These are phyloP conservation scores for Sarocladium brachiariae DNA, from an alignment of 2,329 filamentous ascomycete species.

Conservation along the genomic window DNA sequence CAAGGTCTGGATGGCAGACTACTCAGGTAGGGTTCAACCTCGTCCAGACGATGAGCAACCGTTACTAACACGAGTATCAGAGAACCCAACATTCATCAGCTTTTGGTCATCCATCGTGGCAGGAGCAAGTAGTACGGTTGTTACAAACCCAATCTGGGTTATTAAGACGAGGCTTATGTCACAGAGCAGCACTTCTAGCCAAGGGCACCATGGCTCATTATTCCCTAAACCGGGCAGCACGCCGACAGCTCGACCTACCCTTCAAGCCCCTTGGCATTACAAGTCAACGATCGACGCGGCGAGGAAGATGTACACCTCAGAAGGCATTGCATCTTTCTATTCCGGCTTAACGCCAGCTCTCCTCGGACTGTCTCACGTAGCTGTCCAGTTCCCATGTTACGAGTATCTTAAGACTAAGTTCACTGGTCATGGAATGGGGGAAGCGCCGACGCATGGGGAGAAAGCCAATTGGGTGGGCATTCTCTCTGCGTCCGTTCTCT, in stretches of 20 bases:
- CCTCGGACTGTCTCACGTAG: constrained; percentile 87
- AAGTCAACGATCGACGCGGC: constrained; percentile 83
- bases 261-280: constrained; percentile 83
- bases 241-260: constrained; percentile 45
- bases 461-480: constrained; percentile 74
- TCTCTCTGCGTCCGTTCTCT: constrained; percentile 80
- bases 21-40: constrained; percentile 45
- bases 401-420: constrained; percentile 88
- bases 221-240: constrained; percentile 45
- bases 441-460: constrained; percentile 34
- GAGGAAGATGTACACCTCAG: constrained; percentile 88
- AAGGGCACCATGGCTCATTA: constrained; percentile 34
- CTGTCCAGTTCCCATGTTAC: constrained; percentile 94
- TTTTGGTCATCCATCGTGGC: constrained; percentile 87
- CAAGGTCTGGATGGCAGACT: constrained; percentile 64
- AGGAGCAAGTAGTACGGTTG: constrained; percentile 85
- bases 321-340: constrained; percentile 88
- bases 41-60: background rate
- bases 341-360: constrained; percentile 89
- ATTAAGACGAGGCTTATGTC: constrained; percentile 99
- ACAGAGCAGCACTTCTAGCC: constrained; percentile 52
- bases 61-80: constrained; percentile 32
- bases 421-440: constrained; percentile 83
- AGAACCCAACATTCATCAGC: constrained; percentile 70
- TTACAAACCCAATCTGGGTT: constrained; percentile 98